Base-by-base conservation (phyloP, 257 asterid species). In the Hygrophila difformis region DNA sequence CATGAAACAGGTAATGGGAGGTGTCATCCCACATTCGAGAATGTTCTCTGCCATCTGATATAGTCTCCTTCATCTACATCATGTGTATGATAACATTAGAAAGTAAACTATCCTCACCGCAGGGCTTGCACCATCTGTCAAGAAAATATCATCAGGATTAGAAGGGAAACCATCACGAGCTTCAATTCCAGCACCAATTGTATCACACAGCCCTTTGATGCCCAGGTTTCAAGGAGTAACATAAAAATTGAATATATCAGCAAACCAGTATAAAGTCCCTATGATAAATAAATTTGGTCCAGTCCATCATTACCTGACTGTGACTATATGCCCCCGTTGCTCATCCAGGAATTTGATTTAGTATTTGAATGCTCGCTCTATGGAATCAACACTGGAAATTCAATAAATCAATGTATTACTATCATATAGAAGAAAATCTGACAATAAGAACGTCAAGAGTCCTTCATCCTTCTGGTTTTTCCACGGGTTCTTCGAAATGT, bases 61-160 rank as follows among this genome's bases (percentile, higher is more conserved):
- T 55, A 42, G 29, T n/a, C 3, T 9, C n/a, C n/a, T n/a, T n/a
- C 14, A 2, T 9, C 2, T 18, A 8, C 9, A 44, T 33, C 14
- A 9, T 18, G 31, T 1, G 3, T 1, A 7, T 5, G 18, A 9
- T 4, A 13, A 23, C 3, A 47, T n/a, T n/a, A 28, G 14, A 15
- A 38, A 49, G 17, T 12, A 33, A 12, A 33, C 0, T 33, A 47
- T 28, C 16, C 20, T 16, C 74, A 91, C 99, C 60, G 94, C 99
- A 38, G 99, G 99, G 77, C 99, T 86, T 42, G 99, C 99, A 47
- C 99, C 99, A 64, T 91, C 99, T 15, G 99, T 91, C 93, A 91
- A 67, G 84, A 80, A 91, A 63, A 91, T 70, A 62, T 91, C 97
- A 56, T 91, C 70, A 34, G 97, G 84, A 72, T 91, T 80, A 35